Percentiles rank a stretch among this genome's conserved stretches.
phyloP scores from a whole-genome alignment of 305 asterid genomes.

The Euphrasia arctica region DNA sequence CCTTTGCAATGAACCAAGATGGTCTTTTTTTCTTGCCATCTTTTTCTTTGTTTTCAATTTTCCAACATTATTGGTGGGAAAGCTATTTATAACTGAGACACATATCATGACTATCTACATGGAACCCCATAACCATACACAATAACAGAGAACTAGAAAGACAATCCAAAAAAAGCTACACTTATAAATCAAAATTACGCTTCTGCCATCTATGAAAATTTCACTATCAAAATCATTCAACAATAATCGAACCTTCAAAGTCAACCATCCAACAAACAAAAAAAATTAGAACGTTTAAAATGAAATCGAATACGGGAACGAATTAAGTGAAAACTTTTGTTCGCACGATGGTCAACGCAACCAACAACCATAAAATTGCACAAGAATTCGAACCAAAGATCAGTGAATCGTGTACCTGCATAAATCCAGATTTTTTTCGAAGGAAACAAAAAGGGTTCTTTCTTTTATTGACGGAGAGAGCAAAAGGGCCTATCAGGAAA shows the following conservation, averaged over 20 bases:
- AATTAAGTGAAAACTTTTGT: background rate
- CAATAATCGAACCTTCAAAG: constrained; percentile 9
- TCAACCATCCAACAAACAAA: constrained; percentile 26
- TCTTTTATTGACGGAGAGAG: constrained; percentile 14
- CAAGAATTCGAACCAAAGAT: background rate
- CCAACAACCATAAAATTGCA: constrained; percentile 9
- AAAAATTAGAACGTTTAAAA: background rate
- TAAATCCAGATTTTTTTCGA: background rate
- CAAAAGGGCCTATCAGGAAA: constrained; percentile 20
- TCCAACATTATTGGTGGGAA: too few species aligned
- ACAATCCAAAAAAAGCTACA: constrained; percentile 16
- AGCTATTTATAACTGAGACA: too few species aligned
- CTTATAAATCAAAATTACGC: constrained; percentile 1
- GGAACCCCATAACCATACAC: too few species aligned
- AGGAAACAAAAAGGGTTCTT: background rate
- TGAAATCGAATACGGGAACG: constrained; percentile 5
- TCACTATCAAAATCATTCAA: background rate
- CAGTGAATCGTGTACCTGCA: constrained; percentile 17
- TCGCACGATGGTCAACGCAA: background rate
- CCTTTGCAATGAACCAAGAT: background rate
- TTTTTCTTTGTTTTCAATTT: too few species aligned
- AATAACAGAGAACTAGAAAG: constrained; percentile 12
- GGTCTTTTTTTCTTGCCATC: too few species aligned
- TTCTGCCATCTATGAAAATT: background rate
- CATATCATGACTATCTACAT: too few species aligned